Evolutionary conservation across 192 early-diverging fungal species (phyloP).

Genomic region (Backusella australiensis): DNA sequence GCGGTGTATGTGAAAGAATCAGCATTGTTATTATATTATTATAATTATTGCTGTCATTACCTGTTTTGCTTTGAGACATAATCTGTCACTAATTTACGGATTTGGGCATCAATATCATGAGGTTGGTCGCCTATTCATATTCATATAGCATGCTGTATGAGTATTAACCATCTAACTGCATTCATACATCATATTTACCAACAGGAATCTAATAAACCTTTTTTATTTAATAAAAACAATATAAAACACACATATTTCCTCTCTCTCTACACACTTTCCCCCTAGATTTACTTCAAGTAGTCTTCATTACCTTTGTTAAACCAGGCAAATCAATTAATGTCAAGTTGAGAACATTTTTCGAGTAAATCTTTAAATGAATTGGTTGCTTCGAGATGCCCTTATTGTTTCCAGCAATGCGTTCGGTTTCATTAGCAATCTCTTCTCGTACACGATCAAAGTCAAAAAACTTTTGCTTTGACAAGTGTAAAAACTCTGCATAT

Average conservation of each 20-base stretch:
- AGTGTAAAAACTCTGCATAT: slow-evolving; percentile 66
- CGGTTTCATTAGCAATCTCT: slow-evolving; percentile 81
- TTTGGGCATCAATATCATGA: slow-evolving; percentile 79
- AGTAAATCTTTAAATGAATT: slow-evolving; percentile 76
- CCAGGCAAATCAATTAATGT: slow-evolving; percentile 82
- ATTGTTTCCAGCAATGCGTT: slow-evolving; percentile 71
- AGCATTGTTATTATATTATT: not conserved
- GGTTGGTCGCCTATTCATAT: slow-evolving; percentile 71
- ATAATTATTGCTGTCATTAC: slow-evolving; percentile 12
- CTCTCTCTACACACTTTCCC: not conserved
- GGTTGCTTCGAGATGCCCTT: slow-evolving; percentile 74
- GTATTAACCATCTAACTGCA: not conserved
- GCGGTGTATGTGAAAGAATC: too few species aligned
- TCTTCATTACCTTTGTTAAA: slow-evolving; percentile 64
- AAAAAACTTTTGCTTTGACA: slow-evolving; percentile 68
- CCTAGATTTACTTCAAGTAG: not conserved
- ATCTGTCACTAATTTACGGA: slow-evolving; percentile 67
- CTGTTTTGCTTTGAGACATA: slow-evolving; percentile 80
- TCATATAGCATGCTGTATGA: not conserved
- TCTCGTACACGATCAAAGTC: slow-evolving; percentile 72
- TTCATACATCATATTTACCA: not conserved
- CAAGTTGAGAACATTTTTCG: slow-evolving; percentile 72
- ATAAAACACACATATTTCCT: not conserved
- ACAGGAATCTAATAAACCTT: slow-evolving; percentile 8
- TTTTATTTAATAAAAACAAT: not conserved